Evolutionary conservation across 805 yeast genomes (phyloP), one percentile per base, ranked within the genome.

Genomic region (Kluyveromyces lactis): DNA sequence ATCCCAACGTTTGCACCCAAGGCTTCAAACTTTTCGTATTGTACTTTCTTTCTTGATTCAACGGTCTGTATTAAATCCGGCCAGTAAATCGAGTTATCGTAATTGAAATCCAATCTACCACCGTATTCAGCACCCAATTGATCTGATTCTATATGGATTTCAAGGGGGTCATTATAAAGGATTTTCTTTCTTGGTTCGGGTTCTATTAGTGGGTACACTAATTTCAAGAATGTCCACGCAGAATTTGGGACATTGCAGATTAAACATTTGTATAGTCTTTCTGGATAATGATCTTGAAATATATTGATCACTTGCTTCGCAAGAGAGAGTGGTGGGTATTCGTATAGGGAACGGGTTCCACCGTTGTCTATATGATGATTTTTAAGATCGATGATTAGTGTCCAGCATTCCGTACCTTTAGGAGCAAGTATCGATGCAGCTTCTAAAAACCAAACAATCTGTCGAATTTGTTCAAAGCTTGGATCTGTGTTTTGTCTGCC

Each of bases 221-320:
- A 56, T 52, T 74, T 75, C 50, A 75, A 64, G 46, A 75, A 73
- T 4, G 78, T 70, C 60, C 73, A 68, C 2, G 75, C 76, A 31
- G 71, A 66, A 73, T 75, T 72, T 10, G 80, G 79, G 41, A 74
- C 73, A 49, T 75, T 73, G 30, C 74, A 68, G 45, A 75, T 66
- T 15, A 73, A 58, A 13, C 78, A 77, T 40, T 67, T 61, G 2
- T 79, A 79, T 39, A 75, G 57, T 43, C 79, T 61, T 46, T 75
- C 81, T 2, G 81, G 81, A 51, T 73, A 75, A 46, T 75, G 79
- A 39, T 72, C 66, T 48, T 75, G 80, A 46, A 75, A 59, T 31
- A 74, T 71, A 49, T 71, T 69, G 18, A 56, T 64, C 53, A 48
- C 72, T 66, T 72, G 75, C 44, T 68, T 69, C 17, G 75, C 71